Percentiles rank a stretch among this genome's conserved stretches.
Evolutionary conservation across 176 grass and related monocot genomes (phyloP).

Genomic region (Lolium rigidum): DNA sequence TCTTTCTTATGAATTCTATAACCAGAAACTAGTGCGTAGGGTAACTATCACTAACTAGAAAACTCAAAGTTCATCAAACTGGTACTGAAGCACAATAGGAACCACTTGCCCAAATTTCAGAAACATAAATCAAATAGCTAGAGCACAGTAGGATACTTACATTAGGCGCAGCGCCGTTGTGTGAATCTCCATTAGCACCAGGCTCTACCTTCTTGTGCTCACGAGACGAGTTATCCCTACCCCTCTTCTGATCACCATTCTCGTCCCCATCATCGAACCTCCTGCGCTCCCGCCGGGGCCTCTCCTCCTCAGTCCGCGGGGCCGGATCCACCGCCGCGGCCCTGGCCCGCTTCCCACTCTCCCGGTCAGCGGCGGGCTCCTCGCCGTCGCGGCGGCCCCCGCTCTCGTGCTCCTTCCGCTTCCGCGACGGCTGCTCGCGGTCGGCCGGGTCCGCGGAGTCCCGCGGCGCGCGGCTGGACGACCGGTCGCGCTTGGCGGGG

Average conservation of each 20-base stretch:
- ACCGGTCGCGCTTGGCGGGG: slow-evolving; percentile 52
- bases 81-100: background rate
- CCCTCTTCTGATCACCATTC: slow-evolving; percentile 54
- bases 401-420: slow-evolving; percentile 49
- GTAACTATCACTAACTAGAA: background rate
- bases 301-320: slow-evolving; percentile 48
- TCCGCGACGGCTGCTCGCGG: slow-evolving; percentile 40
- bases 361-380: slow-evolving; percentile 31
- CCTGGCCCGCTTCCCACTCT: slow-evolving; percentile 53
- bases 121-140: slow-evolving; percentile 23
- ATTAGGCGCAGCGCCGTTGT: slow-evolving; percentile 45
- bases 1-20: too few species aligned
- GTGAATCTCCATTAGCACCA: slow-evolving; percentile 38
- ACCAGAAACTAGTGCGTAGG: background rate
- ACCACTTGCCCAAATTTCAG: slow-evolving; percentile 16
- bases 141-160: slow-evolving; percentile 50
- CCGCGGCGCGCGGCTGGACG: slow-evolving; percentile 42
- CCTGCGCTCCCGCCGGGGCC: slow-evolving; percentile 44
- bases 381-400: background rate
- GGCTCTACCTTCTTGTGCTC: slow-evolving; percentile 44
- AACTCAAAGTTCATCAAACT: background rate
- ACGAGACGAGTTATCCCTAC: slow-evolving; percentile 39
- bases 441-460: slow-evolving; percentile 44
- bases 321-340: slow-evolving; percentile 65
- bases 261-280: slow-evolving; percentile 51